Evolutionary conservation across 768 basidiomycete genomes (phyloP).

Genomic region (Xanthoconium purpureum): DNA sequence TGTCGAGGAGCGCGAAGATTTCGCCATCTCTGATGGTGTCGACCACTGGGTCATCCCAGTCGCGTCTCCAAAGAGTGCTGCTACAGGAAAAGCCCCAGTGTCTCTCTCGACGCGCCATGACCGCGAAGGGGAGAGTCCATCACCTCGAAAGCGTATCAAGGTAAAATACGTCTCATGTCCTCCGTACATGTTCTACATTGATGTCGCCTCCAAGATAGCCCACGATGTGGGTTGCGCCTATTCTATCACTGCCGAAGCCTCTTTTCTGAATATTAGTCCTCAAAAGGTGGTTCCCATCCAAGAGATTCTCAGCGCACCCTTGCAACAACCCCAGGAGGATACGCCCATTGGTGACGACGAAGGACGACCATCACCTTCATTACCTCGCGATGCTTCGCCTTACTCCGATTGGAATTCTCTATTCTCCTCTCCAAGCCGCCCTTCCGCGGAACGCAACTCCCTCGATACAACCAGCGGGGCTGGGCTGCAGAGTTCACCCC

Average conservation of each 20-base stretch:
- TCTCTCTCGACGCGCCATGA: constrained; percentile 3
- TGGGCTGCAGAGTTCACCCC: background rate
- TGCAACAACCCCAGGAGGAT: background rate
- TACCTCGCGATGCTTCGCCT: constrained; percentile 1
- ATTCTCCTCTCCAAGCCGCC: constrained; percentile 20
- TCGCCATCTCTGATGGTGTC: constrained; percentile 21
- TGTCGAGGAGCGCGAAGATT: constrained; percentile 52
- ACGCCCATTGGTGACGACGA: background rate
- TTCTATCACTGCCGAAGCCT: background rate
- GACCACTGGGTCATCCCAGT: background rate
- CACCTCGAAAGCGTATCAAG: constrained; percentile 40
- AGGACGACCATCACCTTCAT: background rate
- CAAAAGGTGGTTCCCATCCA: background rate
- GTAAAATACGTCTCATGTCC: constrained; percentile 13
- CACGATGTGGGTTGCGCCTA: constrained; percentile 1
- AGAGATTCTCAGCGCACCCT: background rate
- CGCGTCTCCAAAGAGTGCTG: constrained; percentile 1
- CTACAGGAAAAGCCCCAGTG: background rate
- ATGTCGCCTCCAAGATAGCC: constrained; percentile 18
- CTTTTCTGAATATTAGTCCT: background rate
- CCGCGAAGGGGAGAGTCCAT: constrained; percentile 10
- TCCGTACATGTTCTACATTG: constrained; percentile 1
- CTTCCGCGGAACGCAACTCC: background rate
- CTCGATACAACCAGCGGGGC: background rate
- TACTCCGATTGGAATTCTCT: constrained; percentile 12